A percentile compares a stretch with the other conserved stretches of the same genome.
These are phyloP conservation scores for Zygosaccharomyces sapae DNA, from an alignment of 1,139 yeast species.

Conservation along the genomic window DNA sequence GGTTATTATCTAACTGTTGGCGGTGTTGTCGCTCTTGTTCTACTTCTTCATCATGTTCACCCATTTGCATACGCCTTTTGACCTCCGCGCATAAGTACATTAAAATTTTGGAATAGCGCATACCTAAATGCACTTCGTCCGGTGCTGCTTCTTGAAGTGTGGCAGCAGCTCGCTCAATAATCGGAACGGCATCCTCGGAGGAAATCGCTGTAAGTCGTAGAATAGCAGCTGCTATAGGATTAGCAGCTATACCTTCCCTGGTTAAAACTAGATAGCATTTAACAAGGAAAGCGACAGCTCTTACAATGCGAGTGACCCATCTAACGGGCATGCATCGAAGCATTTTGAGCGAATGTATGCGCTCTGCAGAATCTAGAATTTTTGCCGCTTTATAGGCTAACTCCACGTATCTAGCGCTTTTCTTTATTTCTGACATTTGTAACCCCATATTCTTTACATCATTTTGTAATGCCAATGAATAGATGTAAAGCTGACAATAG, in stretches of 20 bases:
- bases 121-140: constrained; percentile 79
- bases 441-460: constrained; percentile 39
- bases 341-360: constrained; percentile 62
- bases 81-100: constrained; percentile 76
- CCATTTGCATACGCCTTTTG: constrained; percentile 38
- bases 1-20: too few species aligned
- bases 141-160: constrained; percentile 81
- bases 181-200: constrained; percentile 61
- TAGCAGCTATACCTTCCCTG: constrained; percentile 35
- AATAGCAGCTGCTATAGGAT: constrained; percentile 38
- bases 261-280: constrained; percentile 74
- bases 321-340: constrained; percentile 80
- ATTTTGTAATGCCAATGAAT: constrained; percentile 70
- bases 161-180: constrained; percentile 69
- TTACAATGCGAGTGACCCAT: constrained; percentile 84
- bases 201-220: constrained; percentile 62
- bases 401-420: constrained; percentile 72
- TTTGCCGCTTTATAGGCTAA: constrained; percentile 82
- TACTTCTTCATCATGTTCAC: constrained; percentile 12
- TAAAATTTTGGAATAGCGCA: constrained; percentile 74
- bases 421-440: constrained; percentile 65
- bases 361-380: constrained; percentile 63
- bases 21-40: not conserved
- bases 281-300: constrained; percentile 86
- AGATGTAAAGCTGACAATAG: constrained; percentile 77